Conservation (phyloP, 1,139 yeast genomes). For the Yamadazyma pseudoaaseri region DNA sequence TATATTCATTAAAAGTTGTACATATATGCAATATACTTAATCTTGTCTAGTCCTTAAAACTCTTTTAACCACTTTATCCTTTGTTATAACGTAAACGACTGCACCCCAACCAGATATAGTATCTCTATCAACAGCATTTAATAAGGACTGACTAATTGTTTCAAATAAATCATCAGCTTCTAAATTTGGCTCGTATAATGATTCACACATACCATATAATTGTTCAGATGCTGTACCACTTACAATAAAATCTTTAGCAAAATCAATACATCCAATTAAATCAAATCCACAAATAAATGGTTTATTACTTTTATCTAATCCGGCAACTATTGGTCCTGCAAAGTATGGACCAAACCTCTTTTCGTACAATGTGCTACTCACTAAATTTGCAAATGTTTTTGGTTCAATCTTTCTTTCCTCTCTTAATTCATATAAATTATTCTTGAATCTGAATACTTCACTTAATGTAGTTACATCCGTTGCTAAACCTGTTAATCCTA, state of each 20-base stretch:
- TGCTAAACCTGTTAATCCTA: constrained; percentile 94
- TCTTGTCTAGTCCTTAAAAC: constrained; percentile 94
- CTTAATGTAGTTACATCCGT: constrained; percentile 86
- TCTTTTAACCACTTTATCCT: constrained; percentile 86
- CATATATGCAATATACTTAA: constrained; percentile 20
- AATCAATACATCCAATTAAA: constrained; percentile 94
- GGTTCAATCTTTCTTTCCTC: constrained; percentile 95
- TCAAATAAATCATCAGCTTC: constrained; percentile 96
- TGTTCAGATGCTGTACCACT: constrained; percentile 97
- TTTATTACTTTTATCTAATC: constrained; percentile 74
- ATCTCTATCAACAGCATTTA: constrained; percentile 96
- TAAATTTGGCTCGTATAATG: constrained; percentile 89
- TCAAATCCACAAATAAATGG: constrained; percentile 97
- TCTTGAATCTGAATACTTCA: constrained; percentile 79
- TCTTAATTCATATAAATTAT: constrained; percentile 83
- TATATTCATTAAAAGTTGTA: neutral
- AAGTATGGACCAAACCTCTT: constrained; percentile 96
- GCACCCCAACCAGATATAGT: constrained; percentile 99
- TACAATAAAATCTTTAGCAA: constrained; percentile 93
- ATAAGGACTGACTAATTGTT: constrained; percentile 88
- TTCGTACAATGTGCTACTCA: constrained; percentile 86
- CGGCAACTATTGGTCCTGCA: constrained; percentile 96
- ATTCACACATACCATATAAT: constrained; percentile 97
- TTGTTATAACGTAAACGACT: constrained; percentile 86
- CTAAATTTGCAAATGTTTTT: constrained; percentile 86